A percentile compares a stretch with the other conserved stretches of the same genome.
Conservation (phyloP, 2,329 filamentous ascomycete genomes). For the Arthrinium puccinioides region DNA sequence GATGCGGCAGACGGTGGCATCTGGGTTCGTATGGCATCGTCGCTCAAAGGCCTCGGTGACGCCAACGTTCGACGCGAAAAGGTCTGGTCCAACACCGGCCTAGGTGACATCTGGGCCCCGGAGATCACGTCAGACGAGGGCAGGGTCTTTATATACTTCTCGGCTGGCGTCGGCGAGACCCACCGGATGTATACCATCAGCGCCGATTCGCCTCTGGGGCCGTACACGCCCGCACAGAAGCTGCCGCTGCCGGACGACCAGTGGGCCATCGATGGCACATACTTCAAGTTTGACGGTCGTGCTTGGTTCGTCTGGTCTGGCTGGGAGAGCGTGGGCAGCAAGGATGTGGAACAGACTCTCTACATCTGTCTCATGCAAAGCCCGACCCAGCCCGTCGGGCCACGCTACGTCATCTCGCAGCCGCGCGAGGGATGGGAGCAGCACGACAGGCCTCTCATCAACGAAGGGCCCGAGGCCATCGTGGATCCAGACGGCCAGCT, state of each 20-base stretch:
- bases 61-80: constrained; percentile 2
- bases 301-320: constrained; percentile 19
- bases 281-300: constrained; percentile 11
- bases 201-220: constrained; percentile 9
- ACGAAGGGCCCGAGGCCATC: constrained; percentile 16
- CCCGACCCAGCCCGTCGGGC: constrained; percentile 10
- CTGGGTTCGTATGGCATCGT: constrained; percentile 10
- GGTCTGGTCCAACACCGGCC: constrained; percentile 11
- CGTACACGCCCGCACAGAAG: constrained; percentile 11
- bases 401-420: constrained; percentile 16
- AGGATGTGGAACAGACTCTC: constrained; percentile 12
- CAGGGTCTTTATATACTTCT: constrained; percentile 14
- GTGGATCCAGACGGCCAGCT: constrained; percentile 16
- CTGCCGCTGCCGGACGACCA: constrained; percentile 13
- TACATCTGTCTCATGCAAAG: constrained; percentile 17
- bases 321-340: constrained; percentile 7
- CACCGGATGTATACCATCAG: constrained; percentile 18
- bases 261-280: constrained; percentile 17
- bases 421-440: constrained; percentile 16
- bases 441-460: constrained; percentile 11
- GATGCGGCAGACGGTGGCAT: constrained; percentile 13
- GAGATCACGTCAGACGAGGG: constrained; percentile 11
- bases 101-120: constrained; percentile 13
- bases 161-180: constrained; percentile 7
- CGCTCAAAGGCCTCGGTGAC: constrained; percentile 10